Base-by-base conservation (phyloP, 768 basidiomycete species). In the Neoboletus subvelutipes region DNA sequence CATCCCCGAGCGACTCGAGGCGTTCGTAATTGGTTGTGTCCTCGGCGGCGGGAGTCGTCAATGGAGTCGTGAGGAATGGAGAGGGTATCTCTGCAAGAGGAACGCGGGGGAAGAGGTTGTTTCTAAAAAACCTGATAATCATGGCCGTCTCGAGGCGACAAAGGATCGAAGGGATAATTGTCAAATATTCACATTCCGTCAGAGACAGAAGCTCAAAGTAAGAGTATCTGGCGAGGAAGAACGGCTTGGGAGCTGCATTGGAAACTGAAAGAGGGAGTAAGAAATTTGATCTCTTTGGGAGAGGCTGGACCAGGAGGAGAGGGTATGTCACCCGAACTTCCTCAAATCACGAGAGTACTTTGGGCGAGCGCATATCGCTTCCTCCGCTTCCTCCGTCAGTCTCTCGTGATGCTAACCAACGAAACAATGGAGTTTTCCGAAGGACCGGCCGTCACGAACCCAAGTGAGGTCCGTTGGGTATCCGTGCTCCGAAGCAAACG, bases 1-100 rank as follows among this genome's bases (percentile, higher is more conserved):
- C 83, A 63, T 92, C 90, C 1, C 90, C 90, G 5, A 92, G 78
- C 0, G 85, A 85, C 66, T 92, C 90, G 17, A 90, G 74, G 5
- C 89, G 81, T 65, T 92, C 83, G 62, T 92, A 91, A 62, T 90
- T 84, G 26, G 48, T 63, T 17, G 50, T 68, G 64, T 88, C 89
- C 37, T 81, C 80, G 1, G 88, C 78, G 2, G 76, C 77, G 0
- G 88, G 84, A 0, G 88, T 83, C 0, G 85, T 86, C 15, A 82
- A 73, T 0, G 90, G 88, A 0, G 75, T 77, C 3, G 74, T 73
- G 34, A 92, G 71, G 5, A 82, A 67, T 0, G 68, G 20, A 10
- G 78, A 60, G 4, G 86, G 82, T 48, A 89, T 78, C 2, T 61
- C 56, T 22, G 69, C 66, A 0, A 86, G 71, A 15, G 77, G 73